Conservation (phyloP, 345 rosid species). For the Heritiera fomes region DNA sequence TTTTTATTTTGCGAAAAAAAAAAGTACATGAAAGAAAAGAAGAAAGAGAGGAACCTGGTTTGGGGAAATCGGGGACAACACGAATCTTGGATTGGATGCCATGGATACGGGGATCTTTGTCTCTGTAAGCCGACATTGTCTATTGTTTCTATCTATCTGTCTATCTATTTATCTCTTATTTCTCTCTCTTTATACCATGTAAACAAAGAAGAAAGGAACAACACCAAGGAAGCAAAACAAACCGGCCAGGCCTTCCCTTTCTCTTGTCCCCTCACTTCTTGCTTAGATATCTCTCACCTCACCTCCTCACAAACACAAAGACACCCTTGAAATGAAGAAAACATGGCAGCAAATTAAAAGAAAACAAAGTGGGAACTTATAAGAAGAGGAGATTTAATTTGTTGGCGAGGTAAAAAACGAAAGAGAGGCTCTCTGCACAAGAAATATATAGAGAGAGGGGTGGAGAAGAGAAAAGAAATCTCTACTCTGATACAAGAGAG, state of each 20-base stretch:
- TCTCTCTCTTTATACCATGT: background rate
- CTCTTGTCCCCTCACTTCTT: conserved; percentile 4
- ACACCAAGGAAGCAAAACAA: background rate
- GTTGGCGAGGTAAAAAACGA: background rate
- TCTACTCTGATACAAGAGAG: background rate
- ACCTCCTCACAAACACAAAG: background rate
- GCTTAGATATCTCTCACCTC: background rate
- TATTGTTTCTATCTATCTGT: conserved; percentile 16
- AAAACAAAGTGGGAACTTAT: conserved; percentile 3
- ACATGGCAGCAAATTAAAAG: background rate
- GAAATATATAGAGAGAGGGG: conserved; percentile 3
- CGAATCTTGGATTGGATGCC: conserved; percentile 78
- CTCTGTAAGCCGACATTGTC: conserved; percentile 72
- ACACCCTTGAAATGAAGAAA: background rate
- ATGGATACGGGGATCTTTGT: conserved; percentile 69
- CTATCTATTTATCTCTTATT: background rate
- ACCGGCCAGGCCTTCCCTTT: background rate
- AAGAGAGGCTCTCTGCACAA: conserved; percentile 26
- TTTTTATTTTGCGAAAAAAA: background rate
- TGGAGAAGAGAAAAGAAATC: background rate
- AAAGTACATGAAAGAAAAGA: background rate
- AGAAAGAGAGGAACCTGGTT: conserved; percentile 49
- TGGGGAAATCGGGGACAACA: conserved; percentile 85
- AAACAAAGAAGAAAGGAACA: conserved; percentile 2
- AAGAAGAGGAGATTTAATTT: conserved; percentile 5